These are phyloP conservation scores for Erythrophleum ivorense DNA, from an alignment of 331 rosid genomes.

Conservation along the genomic window DNA sequence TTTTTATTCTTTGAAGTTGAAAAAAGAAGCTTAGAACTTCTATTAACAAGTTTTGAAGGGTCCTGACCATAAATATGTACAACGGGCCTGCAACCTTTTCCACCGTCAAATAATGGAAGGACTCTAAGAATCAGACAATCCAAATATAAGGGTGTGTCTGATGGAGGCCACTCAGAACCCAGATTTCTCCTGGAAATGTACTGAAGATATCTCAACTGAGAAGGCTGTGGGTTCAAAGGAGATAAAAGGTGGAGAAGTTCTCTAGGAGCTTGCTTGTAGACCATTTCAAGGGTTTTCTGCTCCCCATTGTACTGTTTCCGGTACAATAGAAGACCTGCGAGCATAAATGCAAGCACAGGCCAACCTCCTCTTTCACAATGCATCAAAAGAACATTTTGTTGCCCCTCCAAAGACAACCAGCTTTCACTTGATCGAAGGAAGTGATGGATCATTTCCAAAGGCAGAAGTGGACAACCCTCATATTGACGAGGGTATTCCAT, in stretches of 20 bases:
- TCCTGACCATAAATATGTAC: conserved; percentile 86
- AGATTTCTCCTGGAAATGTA: conserved; percentile 89
- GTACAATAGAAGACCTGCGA: conserved; percentile 88
- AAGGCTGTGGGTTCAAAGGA: conserved; percentile 91
- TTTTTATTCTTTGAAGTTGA: conserved; percentile 68
- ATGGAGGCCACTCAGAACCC: conserved; percentile 96
- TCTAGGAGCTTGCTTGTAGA: conserved; percentile 98
- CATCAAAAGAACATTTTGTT: conserved; percentile 95
- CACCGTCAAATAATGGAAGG: conserved; percentile 78
- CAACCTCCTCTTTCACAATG: conserved; percentile 99
- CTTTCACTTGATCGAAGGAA: conserved; percentile 98
- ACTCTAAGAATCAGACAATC: conserved; percentile 87
- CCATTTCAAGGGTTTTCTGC: conserved; percentile 96
- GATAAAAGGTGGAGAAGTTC: conserved; percentile 87
- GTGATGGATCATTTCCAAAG: conserved; percentile 96
- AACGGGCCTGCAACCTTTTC: conserved; percentile 86
- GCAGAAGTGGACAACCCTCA: conserved; percentile 91
- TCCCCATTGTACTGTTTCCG: conserved; percentile 95
- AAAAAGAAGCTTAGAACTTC: conserved; percentile 92
- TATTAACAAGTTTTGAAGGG: conserved; percentile 74
- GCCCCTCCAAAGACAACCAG: conserved; percentile 97
- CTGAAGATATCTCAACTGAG: conserved; percentile 97
- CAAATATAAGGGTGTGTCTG: conserved; percentile 84
- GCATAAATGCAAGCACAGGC: conserved; percentile 99
- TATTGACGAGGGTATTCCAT: conserved; percentile 99